Conservation (phyloP, 352 stramenopile species). For the Globisporangium cederbergense region DNA sequence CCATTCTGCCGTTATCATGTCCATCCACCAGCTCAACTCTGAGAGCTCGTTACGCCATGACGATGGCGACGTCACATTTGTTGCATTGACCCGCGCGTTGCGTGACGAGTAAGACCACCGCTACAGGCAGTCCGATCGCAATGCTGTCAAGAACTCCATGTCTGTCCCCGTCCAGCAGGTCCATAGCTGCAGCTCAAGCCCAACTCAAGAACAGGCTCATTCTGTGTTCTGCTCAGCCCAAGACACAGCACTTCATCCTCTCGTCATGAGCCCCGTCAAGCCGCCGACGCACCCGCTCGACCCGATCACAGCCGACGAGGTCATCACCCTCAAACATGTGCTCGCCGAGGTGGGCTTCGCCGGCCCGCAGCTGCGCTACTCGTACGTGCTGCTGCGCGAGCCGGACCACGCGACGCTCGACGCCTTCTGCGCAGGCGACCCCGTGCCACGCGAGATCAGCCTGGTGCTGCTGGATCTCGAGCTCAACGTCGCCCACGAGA, state of each 20-base stretch:
- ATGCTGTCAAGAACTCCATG: neutral
- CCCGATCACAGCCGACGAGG: conserved; percentile 39
- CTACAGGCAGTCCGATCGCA: neutral
- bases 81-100: neutral
- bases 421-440: conserved; percentile 29
- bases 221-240: conserved; percentile 11
- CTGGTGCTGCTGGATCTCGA: conserved; percentile 35
- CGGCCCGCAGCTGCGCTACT: conserved; percentile 33
- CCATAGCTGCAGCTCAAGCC: neutral
- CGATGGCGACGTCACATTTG: neutral
- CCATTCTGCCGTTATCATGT: neutral
- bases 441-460: conserved; percentile 40
- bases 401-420: conserved; percentile 39
- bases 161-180: neutral
- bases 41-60: neutral
- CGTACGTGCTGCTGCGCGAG: conserved; percentile 53
- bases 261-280: conserved; percentile 1
- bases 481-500: conserved; percentile 29
- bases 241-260: neutral
- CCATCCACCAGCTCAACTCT: neutral
- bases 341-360: conserved; percentile 34
- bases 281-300: conserved; percentile 34
- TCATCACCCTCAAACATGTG: conserved; percentile 41
- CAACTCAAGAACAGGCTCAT: conserved; percentile 10
- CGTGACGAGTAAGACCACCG: neutral